phyloP scores from a whole-genome alignment of 2,329 filamentous ascomycete genomes.

The Metarhizium album region DNA sequence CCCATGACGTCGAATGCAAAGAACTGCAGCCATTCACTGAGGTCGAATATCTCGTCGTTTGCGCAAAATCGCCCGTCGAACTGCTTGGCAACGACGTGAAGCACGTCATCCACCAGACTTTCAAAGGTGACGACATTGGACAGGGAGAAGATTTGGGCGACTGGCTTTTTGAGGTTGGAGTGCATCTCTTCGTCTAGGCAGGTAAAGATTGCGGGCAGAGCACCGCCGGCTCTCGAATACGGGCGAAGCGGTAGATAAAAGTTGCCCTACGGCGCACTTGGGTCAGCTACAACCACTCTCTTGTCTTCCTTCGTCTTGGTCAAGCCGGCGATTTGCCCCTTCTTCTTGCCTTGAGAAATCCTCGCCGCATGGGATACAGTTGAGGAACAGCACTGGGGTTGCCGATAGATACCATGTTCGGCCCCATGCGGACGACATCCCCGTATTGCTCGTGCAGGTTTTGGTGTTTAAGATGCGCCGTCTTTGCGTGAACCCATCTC shows the following conservation, averaged over 20 bases:
- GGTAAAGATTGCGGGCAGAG: constrained; percentile 1
- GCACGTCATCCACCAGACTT: neutral
- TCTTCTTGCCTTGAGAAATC: constrained; percentile 8
- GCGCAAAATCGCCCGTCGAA: neutral
- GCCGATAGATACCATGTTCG: constrained; percentile 11
- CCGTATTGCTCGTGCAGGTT: constrained; percentile 8
- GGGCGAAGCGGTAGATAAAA: constrained; percentile 1
- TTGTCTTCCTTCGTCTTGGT: no score
- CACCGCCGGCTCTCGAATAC: neutral
- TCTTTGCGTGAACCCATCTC: constrained; percentile 4
- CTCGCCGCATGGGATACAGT: constrained; percentile 7
- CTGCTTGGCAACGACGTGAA: neutral
- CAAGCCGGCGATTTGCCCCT: neutral
- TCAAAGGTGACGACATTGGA: neutral
- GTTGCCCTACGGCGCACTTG: constrained; percentile 9
- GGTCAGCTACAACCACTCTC: no score
- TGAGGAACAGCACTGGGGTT: constrained; percentile 7
- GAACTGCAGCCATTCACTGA: constrained; percentile 5
- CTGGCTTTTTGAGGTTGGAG: neutral
- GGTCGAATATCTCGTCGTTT: constrained; percentile 2
- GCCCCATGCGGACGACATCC: constrained; percentile 9
- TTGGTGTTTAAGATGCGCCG: constrained; percentile 3
- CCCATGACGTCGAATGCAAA: constrained; percentile 4
- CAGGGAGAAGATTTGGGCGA: neutral
- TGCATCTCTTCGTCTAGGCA: constrained; percentile 2